phyloP scores from a whole-genome alignment of 2,329 filamentous ascomycete genomes.

The Fusarium floridanum region DNA sequence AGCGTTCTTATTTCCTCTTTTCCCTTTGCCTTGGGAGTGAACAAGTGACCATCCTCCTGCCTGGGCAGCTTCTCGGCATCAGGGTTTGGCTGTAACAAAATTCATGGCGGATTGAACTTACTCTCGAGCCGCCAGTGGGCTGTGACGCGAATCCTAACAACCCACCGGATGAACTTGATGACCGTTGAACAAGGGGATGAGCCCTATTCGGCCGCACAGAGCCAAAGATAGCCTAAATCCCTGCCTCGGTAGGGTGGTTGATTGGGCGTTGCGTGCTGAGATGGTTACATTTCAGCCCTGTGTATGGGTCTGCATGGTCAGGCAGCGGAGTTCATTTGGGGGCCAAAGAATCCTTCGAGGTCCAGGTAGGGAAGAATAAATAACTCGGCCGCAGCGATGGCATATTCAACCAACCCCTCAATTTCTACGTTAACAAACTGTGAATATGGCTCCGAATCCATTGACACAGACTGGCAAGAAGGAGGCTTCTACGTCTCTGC shows the following conservation, averaged over 20 bases:
- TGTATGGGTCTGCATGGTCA: not conserved
- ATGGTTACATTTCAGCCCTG: not conserved
- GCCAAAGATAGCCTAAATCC: not conserved
- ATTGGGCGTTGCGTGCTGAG: not conserved
- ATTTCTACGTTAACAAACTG: not conserved
- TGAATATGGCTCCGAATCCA: not conserved
- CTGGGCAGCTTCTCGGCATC: not conserved
- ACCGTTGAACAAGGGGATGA: not conserved
- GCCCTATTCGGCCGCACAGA: not conserved
- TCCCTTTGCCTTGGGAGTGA: not conserved
- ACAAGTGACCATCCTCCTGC: not conserved
- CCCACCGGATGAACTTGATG: not conserved
- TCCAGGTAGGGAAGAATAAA: not conserved
- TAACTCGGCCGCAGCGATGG: not conserved
- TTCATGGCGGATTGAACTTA: too few relatives aligned
- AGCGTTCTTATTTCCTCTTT: not conserved
- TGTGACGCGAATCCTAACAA: not conserved
- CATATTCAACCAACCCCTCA: not conserved
- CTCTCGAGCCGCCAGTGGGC: not conserved
- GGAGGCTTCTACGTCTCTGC: not conserved
- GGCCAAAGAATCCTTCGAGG: not conserved
- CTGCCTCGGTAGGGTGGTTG: not conserved
- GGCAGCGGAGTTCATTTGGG: not conserved
- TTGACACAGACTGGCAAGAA: not conserved
- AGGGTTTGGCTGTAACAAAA: not conserved